These are phyloP conservation scores for Talaromyces sp. DNA, from an alignment of 2,329 filamentous ascomycete genomes.

Conservation along the genomic window DNA sequence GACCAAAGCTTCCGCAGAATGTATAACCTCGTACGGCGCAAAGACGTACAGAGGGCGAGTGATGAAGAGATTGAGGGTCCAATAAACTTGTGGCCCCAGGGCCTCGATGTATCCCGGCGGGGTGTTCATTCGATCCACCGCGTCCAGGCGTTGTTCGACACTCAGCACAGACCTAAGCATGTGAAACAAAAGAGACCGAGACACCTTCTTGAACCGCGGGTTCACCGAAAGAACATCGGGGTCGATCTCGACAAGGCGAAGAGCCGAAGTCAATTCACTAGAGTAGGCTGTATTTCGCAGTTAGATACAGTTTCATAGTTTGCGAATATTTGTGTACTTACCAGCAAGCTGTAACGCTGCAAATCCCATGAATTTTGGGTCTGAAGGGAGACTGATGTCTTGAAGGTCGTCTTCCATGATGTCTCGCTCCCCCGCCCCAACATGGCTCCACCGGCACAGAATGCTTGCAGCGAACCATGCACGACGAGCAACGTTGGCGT, in stretches of 20 bases:
- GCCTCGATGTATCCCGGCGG: constrained; percentile 26
- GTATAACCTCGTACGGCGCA: constrained; percentile 37
- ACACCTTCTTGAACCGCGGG: constrained; percentile 9
- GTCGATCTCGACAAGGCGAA: constrained; percentile 11
- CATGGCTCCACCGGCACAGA: constrained; percentile 37
- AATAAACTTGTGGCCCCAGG: constrained; percentile 37
- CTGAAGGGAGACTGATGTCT: constrained; percentile 34
- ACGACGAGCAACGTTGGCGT: constrained; percentile 35
- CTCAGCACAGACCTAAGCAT: constrained; percentile 2
- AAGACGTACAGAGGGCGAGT: constrained; percentile 40
- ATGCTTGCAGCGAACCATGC: constrained; percentile 37
- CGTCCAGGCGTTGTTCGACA: constrained; percentile 7
- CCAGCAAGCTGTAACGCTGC: constrained; percentile 32
- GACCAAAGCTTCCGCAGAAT: constrained; percentile 34
- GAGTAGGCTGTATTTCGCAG: constrained; percentile 5
- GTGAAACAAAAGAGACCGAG: constrained; percentile 10
- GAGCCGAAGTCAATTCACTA: constrained; percentile 8
- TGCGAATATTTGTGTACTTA: constrained; percentile 20
- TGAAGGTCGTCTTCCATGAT: constrained; percentile 26
- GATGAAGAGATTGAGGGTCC: constrained; percentile 37
- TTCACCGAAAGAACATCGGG: constrained; percentile 8
- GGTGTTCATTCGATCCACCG: constrained; percentile 2
- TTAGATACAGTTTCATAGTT: background rate
- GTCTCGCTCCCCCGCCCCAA: constrained; percentile 36
- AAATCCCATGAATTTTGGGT: constrained; percentile 33